These are phyloP conservation scores for Phytophthora podocarpi DNA, from an alignment of 352 stramenopile species.

Conservation along the genomic window DNA sequence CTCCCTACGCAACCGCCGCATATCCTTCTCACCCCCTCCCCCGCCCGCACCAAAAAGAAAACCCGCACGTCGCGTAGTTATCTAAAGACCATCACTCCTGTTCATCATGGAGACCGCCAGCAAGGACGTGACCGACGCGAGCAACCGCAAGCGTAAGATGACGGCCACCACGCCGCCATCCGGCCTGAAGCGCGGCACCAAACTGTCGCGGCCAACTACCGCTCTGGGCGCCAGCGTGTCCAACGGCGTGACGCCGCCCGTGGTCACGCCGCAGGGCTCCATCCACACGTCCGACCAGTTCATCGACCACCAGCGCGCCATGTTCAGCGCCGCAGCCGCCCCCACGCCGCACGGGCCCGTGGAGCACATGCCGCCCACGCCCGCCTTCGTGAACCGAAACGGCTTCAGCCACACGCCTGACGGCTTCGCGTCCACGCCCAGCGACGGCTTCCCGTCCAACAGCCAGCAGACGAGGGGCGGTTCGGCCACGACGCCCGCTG, in stretches of 20 bases:
- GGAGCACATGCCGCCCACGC: constrained; percentile 83
- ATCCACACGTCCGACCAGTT: constrained; percentile 75
- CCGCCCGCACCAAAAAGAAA: neutral
- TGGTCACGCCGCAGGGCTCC: constrained; percentile 41
- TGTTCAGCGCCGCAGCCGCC: constrained; percentile 74
- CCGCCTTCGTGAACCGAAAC: constrained; percentile 73
- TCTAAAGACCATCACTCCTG: constrained; percentile 23
- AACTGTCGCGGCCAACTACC: constrained; percentile 49
- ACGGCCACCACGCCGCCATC: constrained; percentile 45
- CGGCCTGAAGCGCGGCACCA: constrained; percentile 53
- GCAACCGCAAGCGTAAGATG: constrained; percentile 83
- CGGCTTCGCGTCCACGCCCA: constrained; percentile 67
- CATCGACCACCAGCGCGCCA: constrained; percentile 79
- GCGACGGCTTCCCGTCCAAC: constrained; percentile 44
- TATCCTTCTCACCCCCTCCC: constrained; percentile 9
- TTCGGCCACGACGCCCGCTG: constrained; percentile 30
- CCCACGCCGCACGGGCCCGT: constrained; percentile 81
- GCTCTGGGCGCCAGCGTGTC: constrained; percentile 25
- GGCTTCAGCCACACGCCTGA: constrained; percentile 69
- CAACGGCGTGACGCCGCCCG: constrained; percentile 47
- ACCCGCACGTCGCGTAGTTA: neutral
- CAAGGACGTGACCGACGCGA: constrained; percentile 36
- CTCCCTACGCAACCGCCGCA: neutral
- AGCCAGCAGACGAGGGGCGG: constrained; percentile 10
- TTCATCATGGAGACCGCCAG: constrained; percentile 32